Conservation (phyloP, 2,329 filamentous ascomycete species). For the Sarocladium strictum region DNA sequence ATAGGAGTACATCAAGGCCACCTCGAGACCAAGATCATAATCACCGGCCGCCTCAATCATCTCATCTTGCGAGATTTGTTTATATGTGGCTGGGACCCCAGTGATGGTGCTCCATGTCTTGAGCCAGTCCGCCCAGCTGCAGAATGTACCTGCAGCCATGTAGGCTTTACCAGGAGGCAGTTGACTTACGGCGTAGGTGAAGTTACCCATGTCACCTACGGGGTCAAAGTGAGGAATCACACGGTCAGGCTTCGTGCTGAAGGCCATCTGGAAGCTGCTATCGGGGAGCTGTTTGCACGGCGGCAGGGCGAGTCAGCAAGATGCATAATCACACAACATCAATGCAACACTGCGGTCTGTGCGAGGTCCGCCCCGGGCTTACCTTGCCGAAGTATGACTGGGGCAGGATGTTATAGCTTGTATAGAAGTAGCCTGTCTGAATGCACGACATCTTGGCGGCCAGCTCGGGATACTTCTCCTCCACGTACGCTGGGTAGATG, state of each 20-base stretch:
- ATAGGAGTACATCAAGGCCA: conserved; percentile 41
- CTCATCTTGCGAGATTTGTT: conserved; percentile 32
- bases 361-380: conserved; percentile 11
- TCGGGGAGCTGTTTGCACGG: conserved; percentile 25
- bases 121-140: conserved; percentile 41
- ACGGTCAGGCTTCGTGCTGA: conserved; percentile 34
- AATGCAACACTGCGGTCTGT: neutral
- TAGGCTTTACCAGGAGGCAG: conserved; percentile 43
- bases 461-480: conserved; percentile 12
- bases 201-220: conserved; percentile 39
- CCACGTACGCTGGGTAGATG: conserved; percentile 19
- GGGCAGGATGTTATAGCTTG: conserved; percentile 40
- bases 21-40: conserved; percentile 35
- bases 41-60: conserved; percentile 33
- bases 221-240: conserved; percentile 39
- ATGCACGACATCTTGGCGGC: conserved; percentile 44
- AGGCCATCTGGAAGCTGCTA: conserved; percentile 40
- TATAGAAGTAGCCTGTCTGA: conserved; percentile 43
- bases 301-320: neutral
- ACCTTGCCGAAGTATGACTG: conserved; percentile 41
- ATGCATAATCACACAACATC: neutral
- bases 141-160: conserved; percentile 40
- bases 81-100: conserved; percentile 28
- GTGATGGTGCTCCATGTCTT: conserved; percentile 33
- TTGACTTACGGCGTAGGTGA: conserved; percentile 41